Evolutionary conservation across 148 eudicot genomes (phyloP), one percentile per base, ranked within the genome.

Genomic region (Agrostemma githago): DNA sequence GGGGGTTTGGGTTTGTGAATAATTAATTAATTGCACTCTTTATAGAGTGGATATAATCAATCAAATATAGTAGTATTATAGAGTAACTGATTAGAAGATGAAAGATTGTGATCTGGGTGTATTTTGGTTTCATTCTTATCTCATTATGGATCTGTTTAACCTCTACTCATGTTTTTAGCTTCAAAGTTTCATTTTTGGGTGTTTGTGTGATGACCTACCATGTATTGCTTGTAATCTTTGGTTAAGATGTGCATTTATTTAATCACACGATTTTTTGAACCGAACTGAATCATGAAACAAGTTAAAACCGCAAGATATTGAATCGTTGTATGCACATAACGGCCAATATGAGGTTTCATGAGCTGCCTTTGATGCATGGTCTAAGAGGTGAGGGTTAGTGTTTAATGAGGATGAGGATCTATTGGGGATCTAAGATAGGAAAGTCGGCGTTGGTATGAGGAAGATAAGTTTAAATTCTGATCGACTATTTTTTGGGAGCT

Each of bases 71-170:
- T 21, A n/a, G n/a, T n/a, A n/a, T n/a, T n/a, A 26, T 26, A 72
- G 41, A 60, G 76, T 73, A 10, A 53, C 11, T 75, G 65, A 14
- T 75, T 75, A 9, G 42, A 39, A 5, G 37, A 59, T 75, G 16
- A 64, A 14, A 26, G 54, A 54, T 75, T 75, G 12, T 26, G 63
- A 66, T 51, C 63, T 65, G 68, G 48, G 60, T 66, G 3, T 65
- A 5, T 15, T 41, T 60, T 42, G 66, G 56, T 43, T 68, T 46
- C 39, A 51, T 53, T 4, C 40, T 54, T 54, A 37, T 48, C 12
- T 26, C 42, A 43, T 39, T 2, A 0, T 74, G 61, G 70, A 48
- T 74, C 71, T 65, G 39, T 65, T 61, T 64, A 38, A 39, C 38
- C 41, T 26, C 34, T 26, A 64, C 2, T 74, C 37, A 48, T 16